phyloP scores from a whole-genome alignment of 2,329 filamentous ascomycete genomes.

The Aspergillus awamori region DNA sequence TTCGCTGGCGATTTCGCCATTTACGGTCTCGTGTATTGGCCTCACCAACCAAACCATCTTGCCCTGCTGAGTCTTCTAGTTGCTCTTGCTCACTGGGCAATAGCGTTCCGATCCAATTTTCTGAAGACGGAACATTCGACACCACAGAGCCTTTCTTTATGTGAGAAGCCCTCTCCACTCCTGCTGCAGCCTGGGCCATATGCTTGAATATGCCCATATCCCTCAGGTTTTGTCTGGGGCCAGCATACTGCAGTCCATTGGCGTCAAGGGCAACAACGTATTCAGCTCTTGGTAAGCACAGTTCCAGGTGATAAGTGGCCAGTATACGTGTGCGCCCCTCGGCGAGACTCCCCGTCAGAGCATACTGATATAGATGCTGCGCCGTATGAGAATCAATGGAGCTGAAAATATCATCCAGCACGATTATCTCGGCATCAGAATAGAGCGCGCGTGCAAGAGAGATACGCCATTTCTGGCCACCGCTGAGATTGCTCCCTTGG shows the following conservation, averaged over 20 bases:
- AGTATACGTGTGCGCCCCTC: conserved; percentile 5
- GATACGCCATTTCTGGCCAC: conserved; percentile 5
- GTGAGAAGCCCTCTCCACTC: not conserved
- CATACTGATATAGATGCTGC: conserved; percentile 4
- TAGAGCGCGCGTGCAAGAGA: conserved; percentile 1
- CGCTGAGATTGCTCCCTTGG: conserved; percentile 5
- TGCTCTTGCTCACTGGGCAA: not conserved
- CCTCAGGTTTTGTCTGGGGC: not conserved
- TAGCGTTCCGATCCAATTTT: not conserved
- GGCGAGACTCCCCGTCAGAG: conserved; percentile 1
- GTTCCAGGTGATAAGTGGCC: conserved; percentile 5
- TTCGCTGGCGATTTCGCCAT: conserved; percentile 2
- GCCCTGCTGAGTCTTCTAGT: not conserved
- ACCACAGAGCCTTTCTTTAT: not conserved
- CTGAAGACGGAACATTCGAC: not conserved
- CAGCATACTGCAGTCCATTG: not conserved
- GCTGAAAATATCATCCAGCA: conserved; percentile 8
- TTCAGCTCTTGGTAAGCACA: conserved; percentile 4
- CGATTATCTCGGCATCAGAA: not conserved
- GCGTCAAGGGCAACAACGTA: conserved; percentile 1
- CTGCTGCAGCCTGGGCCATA: not conserved
- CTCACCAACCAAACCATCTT: not conserved
- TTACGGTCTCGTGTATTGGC: not conserved
- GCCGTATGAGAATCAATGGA: conserved; percentile 8
- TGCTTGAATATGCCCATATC: conserved; percentile 5